Base-by-base conservation (phyloP, 176 grass and related monocot species). In the Phyllostachys edulis region DNA sequence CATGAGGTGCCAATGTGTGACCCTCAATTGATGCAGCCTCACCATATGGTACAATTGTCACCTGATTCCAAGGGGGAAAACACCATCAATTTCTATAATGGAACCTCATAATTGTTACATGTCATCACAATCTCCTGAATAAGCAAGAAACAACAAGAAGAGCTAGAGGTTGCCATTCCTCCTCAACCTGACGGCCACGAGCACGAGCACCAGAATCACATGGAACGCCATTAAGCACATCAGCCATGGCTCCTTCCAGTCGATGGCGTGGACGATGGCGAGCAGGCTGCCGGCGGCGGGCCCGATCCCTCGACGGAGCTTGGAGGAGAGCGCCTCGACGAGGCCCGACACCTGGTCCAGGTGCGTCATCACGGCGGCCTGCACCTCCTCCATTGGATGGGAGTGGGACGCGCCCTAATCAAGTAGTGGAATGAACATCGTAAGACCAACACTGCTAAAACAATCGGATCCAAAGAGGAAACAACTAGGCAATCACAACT, bases 1-100 rank as follows among this genome's bases (percentile, higher is more conserved):
- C 96, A 87, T 92, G 79, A 86, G 93, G 96, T 71, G 93, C 89
- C 81, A 98, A 93, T 36, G 96, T 98, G 84, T 98, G 96, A 24
- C 96, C 96, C 79, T 95, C 96, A 67, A 98, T 89, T 77, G 96
- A 98, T 44, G 96, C 95, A 80, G 93, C 96, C 85, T 93, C 96
- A 83, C 96, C 96, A 87, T 98, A 98, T 63, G 96, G 93, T 86
- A 98, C 93, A 89, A 98, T 89, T 66, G 96, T 93, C 66, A 98
- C 73, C 96, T 98, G 64, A 27, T 76, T 40, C 36, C 54, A 86
- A 51, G 77, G 40, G 39, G 39, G 57, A 59, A 52, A 85, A 40
- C n/a, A 38, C 1, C 63, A 71, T 34, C 71, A 45, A 63, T 21
- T 85, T 52, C 38, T 37, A 76, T 27, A 51, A 24, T 42, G 14